Percentiles rank a stretch among this genome's conserved stretches.
phyloP scores from a whole-genome alignment of 768 basidiomycete genomes.

The Suillus brevipes region DNA sequence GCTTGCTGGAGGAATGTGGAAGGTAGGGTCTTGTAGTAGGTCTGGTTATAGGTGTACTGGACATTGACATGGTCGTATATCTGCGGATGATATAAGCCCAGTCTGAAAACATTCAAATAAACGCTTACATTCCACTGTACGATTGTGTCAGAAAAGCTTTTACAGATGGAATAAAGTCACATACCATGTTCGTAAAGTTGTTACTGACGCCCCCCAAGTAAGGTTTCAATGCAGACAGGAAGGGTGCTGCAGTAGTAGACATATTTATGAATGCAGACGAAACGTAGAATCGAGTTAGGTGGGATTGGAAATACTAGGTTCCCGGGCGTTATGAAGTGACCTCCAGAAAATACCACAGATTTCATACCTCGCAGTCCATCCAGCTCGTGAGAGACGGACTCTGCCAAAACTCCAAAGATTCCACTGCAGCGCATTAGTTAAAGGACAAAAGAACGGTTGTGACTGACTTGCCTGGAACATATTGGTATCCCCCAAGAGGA shows the following conservation, averaged over 20 bases:
- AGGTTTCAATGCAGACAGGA: slow-evolving; percentile 65
- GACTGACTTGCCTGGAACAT: slow-evolving; percentile 18
- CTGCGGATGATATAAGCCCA: slow-evolving; percentile 33
- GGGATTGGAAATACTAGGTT: slow-evolving; percentile 28
- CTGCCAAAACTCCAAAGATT: slow-evolving; percentile 56
- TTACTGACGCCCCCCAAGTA: slow-evolving; percentile 65
- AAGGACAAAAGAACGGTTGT: slow-evolving; percentile 30
- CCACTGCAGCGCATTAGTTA: slow-evolving; percentile 71
- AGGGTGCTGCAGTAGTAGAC: slow-evolving; percentile 54
- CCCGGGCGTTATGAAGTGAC: neutral
- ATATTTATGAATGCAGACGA: slow-evolving; percentile 45
- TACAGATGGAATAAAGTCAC: slow-evolving; percentile 26
- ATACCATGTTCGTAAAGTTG: slow-evolving; percentile 65
- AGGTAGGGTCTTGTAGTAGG: slow-evolving; percentile 71
- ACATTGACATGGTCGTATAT: slow-evolving; percentile 78
- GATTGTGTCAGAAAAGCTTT: slow-evolving; percentile 14
- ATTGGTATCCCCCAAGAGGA: slow-evolving; percentile 20
- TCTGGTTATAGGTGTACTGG: slow-evolving; percentile 76
- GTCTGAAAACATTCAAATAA: neutral
- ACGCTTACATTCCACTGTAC: slow-evolving; percentile 70
- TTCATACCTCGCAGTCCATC: slow-evolving; percentile 54
- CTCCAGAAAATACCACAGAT: neutral
- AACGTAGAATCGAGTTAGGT: slow-evolving; percentile 17
- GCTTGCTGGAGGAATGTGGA: slow-evolving; percentile 70
- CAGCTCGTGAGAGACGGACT: slow-evolving; percentile 74